Evolutionary conservation across 257 asterid species (phyloP), one percentile per base, ranked within the genome.

Genomic region (Fraxinus quadrangulata): DNA sequence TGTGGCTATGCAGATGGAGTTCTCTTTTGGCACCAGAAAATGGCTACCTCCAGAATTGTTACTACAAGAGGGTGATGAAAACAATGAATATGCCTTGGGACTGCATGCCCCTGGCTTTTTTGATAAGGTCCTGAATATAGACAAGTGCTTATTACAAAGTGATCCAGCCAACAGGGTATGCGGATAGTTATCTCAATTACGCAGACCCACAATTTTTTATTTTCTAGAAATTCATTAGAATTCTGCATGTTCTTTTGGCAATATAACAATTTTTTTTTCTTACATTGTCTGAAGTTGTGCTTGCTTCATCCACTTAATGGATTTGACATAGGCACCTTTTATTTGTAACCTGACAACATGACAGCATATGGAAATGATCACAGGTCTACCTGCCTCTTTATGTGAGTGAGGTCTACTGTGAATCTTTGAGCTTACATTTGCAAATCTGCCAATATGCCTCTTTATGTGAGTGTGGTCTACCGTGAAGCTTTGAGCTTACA

Each of bases 71-170:
- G 12, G 39, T 75, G 83, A 86, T 73, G 92, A 81, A 74, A 85
- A 82, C 67, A 59, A 81, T 56, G 79, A 47, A 82, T 84, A 82
- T 88, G 91, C 99, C 75, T 86, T 95, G 89, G 99, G 99, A 73
- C 84, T 95, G 85, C 99, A 95, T 84, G 97, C 91, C 72, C 99
- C 99, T 78, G 99, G 99, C 5, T 93, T 87, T 87, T 95, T 85
- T 75, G 98, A 95, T 84, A 95, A 93, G 91, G 94, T 95, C 85
- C 87, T 95, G 73, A 87, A 95, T 80, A 87, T 95, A 67, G 67
- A 87, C 66, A 89, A 88, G 81, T 95, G 99, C 84, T 87, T 95
- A 80, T 83, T 95, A 80, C 99, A 95, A 81, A 88, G 98, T 81
- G 92, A 88, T 76, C 85, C 92, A 67, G 97, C 93, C 40, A 95